These are phyloP conservation scores for Xerocomus brunneocitrinus DNA, from an alignment of 768 basidiomycete species.

Conservation along the genomic window DNA sequence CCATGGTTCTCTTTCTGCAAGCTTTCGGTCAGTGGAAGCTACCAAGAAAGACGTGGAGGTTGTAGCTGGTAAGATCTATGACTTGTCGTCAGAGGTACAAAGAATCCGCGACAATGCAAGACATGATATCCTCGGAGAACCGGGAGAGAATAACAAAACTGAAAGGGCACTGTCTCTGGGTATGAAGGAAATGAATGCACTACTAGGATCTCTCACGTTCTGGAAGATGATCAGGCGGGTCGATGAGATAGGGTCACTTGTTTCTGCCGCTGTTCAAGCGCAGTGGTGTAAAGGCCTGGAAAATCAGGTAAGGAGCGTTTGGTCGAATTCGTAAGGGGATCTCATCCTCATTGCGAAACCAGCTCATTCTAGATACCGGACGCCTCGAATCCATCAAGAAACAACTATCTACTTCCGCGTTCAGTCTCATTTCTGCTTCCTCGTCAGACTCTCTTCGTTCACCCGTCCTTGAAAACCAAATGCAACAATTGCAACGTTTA, in stretches of 20 bases:
- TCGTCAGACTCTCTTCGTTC: slow-evolving; percentile 38
- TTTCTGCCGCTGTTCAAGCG: slow-evolving; percentile 30
- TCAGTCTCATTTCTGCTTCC: slow-evolving; percentile 35
- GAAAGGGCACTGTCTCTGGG: slow-evolving; percentile 27
- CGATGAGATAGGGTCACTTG: slow-evolving; percentile 36
- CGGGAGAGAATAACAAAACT: slow-evolving; percentile 19
- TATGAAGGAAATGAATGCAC: slow-evolving; percentile 25
- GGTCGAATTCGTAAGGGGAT: not conserved
- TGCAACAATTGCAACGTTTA: slow-evolving; percentile 48
- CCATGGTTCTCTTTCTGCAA: slow-evolving; percentile 37
- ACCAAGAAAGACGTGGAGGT: slow-evolving; percentile 33
- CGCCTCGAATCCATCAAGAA: slow-evolving; percentile 47
- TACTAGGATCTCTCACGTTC: slow-evolving; percentile 35
- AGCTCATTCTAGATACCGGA: slow-evolving; percentile 68
- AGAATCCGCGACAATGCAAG: slow-evolving; percentile 35
- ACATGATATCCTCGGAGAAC: slow-evolving; percentile 37
- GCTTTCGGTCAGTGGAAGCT: slow-evolving; percentile 28
- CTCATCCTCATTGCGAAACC: not conserved
- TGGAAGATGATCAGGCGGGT: slow-evolving; percentile 39
- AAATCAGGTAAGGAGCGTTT: slow-evolving; percentile 37
- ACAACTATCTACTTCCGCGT: slow-evolving; percentile 38
- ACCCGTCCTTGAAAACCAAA: slow-evolving; percentile 52
- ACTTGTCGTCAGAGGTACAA: slow-evolving; percentile 37
- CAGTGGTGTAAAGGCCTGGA: slow-evolving; percentile 46
- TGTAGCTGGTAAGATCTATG: slow-evolving; percentile 32